Evolutionary conservation across 768 basidiomycete genomes (phyloP), one percentile per base, ranked within the genome.

Genomic region (Pulveroboletus frians): DNA sequence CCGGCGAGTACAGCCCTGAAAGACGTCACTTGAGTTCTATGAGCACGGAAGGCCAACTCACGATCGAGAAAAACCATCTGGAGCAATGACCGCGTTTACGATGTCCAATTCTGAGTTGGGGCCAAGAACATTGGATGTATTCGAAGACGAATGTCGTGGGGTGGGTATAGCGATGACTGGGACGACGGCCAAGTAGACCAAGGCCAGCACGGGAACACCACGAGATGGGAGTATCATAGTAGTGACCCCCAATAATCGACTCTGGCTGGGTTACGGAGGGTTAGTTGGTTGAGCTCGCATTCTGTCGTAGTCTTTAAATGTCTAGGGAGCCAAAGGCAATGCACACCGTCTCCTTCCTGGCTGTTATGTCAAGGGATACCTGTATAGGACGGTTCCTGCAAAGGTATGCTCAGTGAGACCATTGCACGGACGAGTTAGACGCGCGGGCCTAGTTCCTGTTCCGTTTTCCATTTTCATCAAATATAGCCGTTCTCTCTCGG

Each of bases 41-140:
- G 14, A 18, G 15, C 13, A 14, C 21, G 11, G n/a, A 14, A 13
- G 23, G 17, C 4, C 11, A n/a, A 65, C 74, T 44, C 26, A 73
- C 73, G 70, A 65, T 63, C 54, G 56, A 23, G 46, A 49, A 48
- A 72, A 78, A 15, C 77, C 76, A 62, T 79, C 78, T 8, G 79
- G 78, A 20, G 73, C 50, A 50, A 78, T 70, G 30, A 57, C 40
- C 36, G 59, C 59, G 55, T 77, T 77, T 5, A 64, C 61, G 38
- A 78, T 64, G 10, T 64, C 47, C 13, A 78, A 29, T 5, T 67
- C 57, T 8, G 64, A 17, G 10, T 43, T 14, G 14, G 31, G 31
- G 13, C 31, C 47, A 52, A 9, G 66, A 62, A 1, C 74, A 27
- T 26, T 26, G 23, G 23, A 26, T 26, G 23, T 26, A 26, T 26